These are phyloP conservation scores for Platismatia glauca DNA, from an alignment of 495 filamentous ascomycete genomes.

Conservation along the genomic window DNA sequence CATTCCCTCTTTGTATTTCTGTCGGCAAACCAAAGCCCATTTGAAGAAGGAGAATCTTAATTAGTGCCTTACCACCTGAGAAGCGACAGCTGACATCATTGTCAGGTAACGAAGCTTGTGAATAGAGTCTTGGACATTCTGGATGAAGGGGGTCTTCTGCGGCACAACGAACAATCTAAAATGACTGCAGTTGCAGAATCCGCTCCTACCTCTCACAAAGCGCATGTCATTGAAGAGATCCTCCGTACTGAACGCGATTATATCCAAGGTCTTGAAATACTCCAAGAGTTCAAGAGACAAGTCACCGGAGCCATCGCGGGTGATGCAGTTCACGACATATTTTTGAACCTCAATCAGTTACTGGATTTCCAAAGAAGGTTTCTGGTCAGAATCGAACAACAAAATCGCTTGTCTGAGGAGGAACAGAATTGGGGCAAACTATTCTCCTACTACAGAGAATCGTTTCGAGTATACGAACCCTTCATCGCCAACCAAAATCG, in stretches of 20 bases:
- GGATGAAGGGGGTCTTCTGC: slow-evolving; percentile 61
- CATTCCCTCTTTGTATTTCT: not conserved
- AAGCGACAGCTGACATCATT: slow-evolving; percentile 20
- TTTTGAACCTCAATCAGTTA: slow-evolving; percentile 88
- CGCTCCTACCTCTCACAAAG: slow-evolving; percentile 56
- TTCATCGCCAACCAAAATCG: slow-evolving; percentile 86
- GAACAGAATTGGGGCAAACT: slow-evolving; percentile 86
- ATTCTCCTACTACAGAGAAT: slow-evolving; percentile 69
- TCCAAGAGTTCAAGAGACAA: slow-evolving; percentile 90
- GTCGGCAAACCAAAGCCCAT: not conserved
- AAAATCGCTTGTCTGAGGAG: slow-evolving; percentile 68
- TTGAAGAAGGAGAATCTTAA: not conserved
- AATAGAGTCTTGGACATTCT: slow-evolving; percentile 85
- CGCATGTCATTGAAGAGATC: slow-evolving; percentile 82
- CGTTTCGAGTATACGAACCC: slow-evolving; percentile 84
- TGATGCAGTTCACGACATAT: slow-evolving; percentile 88
- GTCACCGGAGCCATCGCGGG: slow-evolving; percentile 79
- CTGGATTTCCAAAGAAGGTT: slow-evolving; percentile 93
- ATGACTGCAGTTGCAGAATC: slow-evolving; percentile 18
- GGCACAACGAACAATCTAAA: slow-evolving; percentile 39
- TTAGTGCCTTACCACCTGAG: not conserved
- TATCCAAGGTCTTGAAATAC: slow-evolving; percentile 91
- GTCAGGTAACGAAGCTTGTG: slow-evolving; percentile 67
- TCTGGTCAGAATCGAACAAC: slow-evolving; percentile 89
- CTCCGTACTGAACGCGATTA: slow-evolving; percentile 94